Conservation (phyloP, 306 rosid species). For the Dicorynia guianensis region DNA sequence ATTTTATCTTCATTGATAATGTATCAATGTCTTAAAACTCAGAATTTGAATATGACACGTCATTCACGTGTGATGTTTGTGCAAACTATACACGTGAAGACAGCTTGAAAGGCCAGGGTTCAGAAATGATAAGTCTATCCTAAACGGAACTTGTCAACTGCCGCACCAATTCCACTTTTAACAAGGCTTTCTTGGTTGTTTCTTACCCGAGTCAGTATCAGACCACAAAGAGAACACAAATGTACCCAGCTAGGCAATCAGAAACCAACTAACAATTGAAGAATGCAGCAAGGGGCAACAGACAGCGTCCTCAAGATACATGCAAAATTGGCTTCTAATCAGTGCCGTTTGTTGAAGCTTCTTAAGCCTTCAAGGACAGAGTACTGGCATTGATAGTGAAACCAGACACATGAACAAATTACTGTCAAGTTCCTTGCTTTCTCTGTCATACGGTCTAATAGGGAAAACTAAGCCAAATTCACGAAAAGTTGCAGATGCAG, state of each 20-base stretch:
- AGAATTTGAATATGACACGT: no score
- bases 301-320: neutral
- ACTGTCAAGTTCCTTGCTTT: constrained; percentile 15
- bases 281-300: neutral
- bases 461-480: constrained; percentile 16
- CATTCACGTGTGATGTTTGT: no score
- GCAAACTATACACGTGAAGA: no score
- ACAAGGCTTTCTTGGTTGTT: neutral
- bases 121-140: neutral
- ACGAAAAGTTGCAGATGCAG: constrained; percentile 36
- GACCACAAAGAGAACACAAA: neutral
- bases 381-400: constrained; percentile 44
- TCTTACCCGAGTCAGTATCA: neutral
- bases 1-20: no score
- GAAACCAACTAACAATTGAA: constrained; percentile 7
- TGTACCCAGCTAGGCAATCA: neutral
- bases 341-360: neutral
- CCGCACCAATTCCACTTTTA: neutral
- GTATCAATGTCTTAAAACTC: no score
- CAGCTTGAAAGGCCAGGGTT: no score
- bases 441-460: constrained; percentile 26
- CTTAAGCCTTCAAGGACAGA: constrained; percentile 16
- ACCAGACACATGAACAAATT: constrained; percentile 32
- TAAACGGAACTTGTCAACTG: no score
- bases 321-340: neutral